These are phyloP conservation scores for Chrysoporthe puriensis DNA, from an alignment of 2,329 filamentous ascomycete species.

Conservation along the genomic window DNA sequence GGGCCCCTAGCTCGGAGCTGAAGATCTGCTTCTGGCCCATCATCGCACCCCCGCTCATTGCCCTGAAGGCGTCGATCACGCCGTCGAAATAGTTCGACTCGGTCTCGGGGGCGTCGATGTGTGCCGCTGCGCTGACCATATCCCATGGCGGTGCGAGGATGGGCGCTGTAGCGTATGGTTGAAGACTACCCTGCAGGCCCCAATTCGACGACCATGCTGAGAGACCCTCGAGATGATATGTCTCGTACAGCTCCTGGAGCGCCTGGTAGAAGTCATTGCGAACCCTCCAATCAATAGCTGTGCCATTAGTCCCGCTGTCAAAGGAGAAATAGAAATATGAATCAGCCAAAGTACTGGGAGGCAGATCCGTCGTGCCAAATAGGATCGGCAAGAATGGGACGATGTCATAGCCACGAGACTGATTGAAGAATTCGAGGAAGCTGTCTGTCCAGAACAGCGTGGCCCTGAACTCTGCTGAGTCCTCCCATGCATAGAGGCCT, in stretches of 20 bases:
- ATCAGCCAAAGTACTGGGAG: constrained; percentile 14
- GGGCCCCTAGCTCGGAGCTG: constrained; percentile 19
- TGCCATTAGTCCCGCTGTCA: constrained; percentile 1
- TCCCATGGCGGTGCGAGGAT: constrained; percentile 19
- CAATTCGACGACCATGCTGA: constrained; percentile 14
- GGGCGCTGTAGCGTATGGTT: constrained; percentile 20
- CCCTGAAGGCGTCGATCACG: constrained; percentile 19
- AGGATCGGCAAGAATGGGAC: constrained; percentile 19
- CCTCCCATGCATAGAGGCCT: constrained; percentile 21
- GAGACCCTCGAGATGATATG: constrained; percentile 17
- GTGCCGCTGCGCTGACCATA: constrained; percentile 21
- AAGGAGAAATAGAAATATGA: constrained; percentile 17
- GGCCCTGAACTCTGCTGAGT: constrained; percentile 20
- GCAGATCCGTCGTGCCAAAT: constrained; percentile 18
- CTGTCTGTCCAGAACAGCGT: constrained; percentile 22
- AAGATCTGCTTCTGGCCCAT: constrained; percentile 22
- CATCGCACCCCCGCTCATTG: constrained; percentile 20
- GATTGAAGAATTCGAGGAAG: constrained; percentile 17
- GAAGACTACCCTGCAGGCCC: constrained; percentile 20
- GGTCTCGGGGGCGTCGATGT: constrained; percentile 24
- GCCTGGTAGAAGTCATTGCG: constrained; percentile 22
- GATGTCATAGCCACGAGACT: constrained; percentile 14
- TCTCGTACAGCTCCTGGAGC: constrained; percentile 21
- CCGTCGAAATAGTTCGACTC: constrained; percentile 24
- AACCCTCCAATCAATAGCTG: constrained; percentile 17